Evolutionary conservation across 805 yeast genomes (phyloP), one percentile per base, ranked within the genome.

Genomic region (Schizosaccharomyces octosporus): DNA sequence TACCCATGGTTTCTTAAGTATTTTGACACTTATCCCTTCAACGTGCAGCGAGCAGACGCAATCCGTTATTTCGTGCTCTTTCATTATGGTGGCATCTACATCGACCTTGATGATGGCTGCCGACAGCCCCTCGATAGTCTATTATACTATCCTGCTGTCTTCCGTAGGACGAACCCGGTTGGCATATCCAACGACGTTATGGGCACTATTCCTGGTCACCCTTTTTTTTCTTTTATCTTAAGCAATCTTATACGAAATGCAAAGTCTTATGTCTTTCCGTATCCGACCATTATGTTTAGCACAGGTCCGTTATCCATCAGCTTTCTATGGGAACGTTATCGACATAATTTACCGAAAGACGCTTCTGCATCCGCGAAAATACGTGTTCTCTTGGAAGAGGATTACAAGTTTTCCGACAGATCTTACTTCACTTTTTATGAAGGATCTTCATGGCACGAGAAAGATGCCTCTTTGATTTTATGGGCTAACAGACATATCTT

Each of bases 361-460:
- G 83, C 83, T 1, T 79, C 81, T 24, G 81, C 85, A 0, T 84
- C 78, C 39, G 87, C 79, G 7, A 79, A 76, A 48, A 83, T 87
- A 19, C 75, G 86, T 66, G 80, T 87, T 58, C 72, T 88, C 66
- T 78, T 81, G 73, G 90, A 94, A 4, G 69, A 72, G 45, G 65
- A 63, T 27, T 62, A 64, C 43, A 64, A 63, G 59, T 74, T 73
- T 48, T 88, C 85, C 69, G 86, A 86, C 71, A 84, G 84, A 48
- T 65, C 64, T 27, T 72, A 85, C 69, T 88, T 88, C 71, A 76
- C 81, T 45, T 83, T 85, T 62, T 75, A 87, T 0, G 79, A 80
- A 62, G 97, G 97, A 58, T 85, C 95, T 0, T 85, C 95, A 29
- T 88, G 97, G 97, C 97, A 88, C 72, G 73, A 80, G 67, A 87